These are phyloP conservation scores for Vitellaria paradoxa DNA, from an alignment of 179 eudicot species.

Conservation along the genomic window DNA sequence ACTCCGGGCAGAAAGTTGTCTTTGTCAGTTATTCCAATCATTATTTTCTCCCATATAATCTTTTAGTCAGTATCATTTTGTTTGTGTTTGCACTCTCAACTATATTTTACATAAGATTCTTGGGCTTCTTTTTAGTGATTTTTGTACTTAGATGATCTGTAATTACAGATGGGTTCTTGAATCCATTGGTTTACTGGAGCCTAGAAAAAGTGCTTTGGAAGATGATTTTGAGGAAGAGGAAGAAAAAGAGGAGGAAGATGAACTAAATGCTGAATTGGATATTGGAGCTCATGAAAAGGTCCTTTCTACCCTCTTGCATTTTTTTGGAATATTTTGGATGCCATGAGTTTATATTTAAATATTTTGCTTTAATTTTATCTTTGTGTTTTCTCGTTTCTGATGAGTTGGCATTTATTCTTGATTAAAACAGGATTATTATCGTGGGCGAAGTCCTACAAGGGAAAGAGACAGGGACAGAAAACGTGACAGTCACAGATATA, in stretches of 20 bases:
- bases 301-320: background rate
- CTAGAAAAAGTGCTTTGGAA: conserved; percentile 90
- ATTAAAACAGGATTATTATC: conserved; percentile 56
- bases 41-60: background rate
- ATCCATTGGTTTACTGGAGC: conserved; percentile 65
- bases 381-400: background rate
- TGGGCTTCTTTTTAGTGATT: background rate
- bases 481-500: conserved; percentile 85
- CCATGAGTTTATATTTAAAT: background rate
- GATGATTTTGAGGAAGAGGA: conserved; percentile 99
- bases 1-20: background rate
- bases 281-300: conserved; percentile 80
- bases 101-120: background rate
- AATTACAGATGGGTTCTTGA: conserved; percentile 77
- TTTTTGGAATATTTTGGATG: background rate
- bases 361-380: background rate
- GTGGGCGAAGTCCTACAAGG: conserved; percentile 75
- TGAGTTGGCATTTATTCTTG: conserved; percentile 10
- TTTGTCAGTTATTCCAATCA: conserved; percentile 1
- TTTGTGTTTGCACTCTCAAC: background rate
- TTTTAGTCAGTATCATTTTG: background rate
- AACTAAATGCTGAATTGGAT: conserved; percentile 58
- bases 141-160: background rate
- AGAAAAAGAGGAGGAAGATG: conserved; percentile 88
- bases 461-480: conserved; percentile 81